A percentile compares a stretch with the other conserved stretches of the same genome.
Evolutionary conservation across 2,329 filamentous ascomycete genomes (phyloP).

Genomic region (Cercospora canescens): DNA sequence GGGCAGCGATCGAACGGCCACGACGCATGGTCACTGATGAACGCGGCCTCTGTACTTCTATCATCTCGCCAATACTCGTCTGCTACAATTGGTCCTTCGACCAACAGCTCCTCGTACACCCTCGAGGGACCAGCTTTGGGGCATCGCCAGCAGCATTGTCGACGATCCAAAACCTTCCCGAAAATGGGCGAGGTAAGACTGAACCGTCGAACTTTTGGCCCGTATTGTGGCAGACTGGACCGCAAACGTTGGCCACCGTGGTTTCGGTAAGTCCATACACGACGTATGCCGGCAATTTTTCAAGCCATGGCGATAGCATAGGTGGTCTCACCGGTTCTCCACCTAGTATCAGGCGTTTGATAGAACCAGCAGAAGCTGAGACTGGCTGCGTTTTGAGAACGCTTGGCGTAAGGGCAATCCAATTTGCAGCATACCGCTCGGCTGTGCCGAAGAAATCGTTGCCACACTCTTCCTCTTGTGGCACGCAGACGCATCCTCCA

Average conservation of each 20-base stretch:
- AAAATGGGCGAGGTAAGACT: not conserved
- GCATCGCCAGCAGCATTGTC: not conserved
- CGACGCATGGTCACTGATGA: not conserved
- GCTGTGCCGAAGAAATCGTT: not conserved
- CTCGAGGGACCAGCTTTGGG: not conserved
- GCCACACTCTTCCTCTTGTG: not conserved
- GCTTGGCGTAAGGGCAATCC: not conserved
- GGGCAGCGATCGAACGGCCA: not conserved
- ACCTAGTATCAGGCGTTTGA: not conserved
- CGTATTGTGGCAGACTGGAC: not conserved
- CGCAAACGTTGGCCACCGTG: not conserved
- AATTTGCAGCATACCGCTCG: not conserved
- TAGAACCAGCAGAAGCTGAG: not conserved
- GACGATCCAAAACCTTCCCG: not conserved
- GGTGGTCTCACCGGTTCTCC: not conserved
- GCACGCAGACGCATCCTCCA: not conserved
- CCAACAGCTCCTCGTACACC: slow-evolving; percentile 1
- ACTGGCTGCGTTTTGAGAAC: not conserved
- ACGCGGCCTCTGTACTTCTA: not conserved
- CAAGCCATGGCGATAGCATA: not conserved
- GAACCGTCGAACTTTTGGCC: slow-evolving; percentile 21
- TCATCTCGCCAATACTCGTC: slow-evolving; percentile 3
- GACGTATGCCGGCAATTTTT: not conserved
- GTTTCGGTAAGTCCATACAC: not conserved
- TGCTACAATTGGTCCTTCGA: slow-evolving; percentile 6